Evolutionary conservation across 192 early-diverging fungal species (phyloP).

Genomic region (Nowakowskiella sp.): DNA sequence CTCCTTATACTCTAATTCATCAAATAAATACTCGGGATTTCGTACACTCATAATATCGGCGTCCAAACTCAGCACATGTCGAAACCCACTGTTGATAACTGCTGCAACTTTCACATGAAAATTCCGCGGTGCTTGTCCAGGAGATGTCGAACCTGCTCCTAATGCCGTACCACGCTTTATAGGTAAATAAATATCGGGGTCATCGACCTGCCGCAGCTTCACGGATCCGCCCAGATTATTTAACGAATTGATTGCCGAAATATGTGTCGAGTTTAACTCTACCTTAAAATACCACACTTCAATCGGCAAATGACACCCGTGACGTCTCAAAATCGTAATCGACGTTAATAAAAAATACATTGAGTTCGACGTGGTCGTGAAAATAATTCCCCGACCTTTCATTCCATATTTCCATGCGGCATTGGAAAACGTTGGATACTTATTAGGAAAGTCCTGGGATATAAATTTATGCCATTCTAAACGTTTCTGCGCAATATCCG

Average conservation of each 20-base stretch:
- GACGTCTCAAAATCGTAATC: neutral
- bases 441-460: neutral
- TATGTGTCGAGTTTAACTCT: neutral
- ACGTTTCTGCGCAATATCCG: neutral
- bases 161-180: too few species aligned
- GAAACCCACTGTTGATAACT: slow-evolving; percentile 28
- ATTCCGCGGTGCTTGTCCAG: neutral
- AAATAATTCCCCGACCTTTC: neutral
- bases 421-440: neutral
- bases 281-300: neutral
- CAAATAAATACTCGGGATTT: slow-evolving; percentile 36
- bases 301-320: neutral
- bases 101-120: slow-evolving; percentile 39
- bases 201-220: too few species aligned
- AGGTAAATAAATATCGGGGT: too few species aligned
- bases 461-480: neutral
- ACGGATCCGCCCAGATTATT: too few species aligned
- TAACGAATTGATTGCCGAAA: neutral
- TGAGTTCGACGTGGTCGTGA: neutral
- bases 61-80: slow-evolving; percentile 38
- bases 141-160: neutral
- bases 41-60: slow-evolving; percentile 31
- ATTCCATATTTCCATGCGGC: neutral
- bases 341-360: neutral
- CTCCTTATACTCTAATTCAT: slow-evolving; percentile 18